Conservation (phyloP, 2,329 filamentous ascomycete species). For the Dothiorella sarmentorum region DNA sequence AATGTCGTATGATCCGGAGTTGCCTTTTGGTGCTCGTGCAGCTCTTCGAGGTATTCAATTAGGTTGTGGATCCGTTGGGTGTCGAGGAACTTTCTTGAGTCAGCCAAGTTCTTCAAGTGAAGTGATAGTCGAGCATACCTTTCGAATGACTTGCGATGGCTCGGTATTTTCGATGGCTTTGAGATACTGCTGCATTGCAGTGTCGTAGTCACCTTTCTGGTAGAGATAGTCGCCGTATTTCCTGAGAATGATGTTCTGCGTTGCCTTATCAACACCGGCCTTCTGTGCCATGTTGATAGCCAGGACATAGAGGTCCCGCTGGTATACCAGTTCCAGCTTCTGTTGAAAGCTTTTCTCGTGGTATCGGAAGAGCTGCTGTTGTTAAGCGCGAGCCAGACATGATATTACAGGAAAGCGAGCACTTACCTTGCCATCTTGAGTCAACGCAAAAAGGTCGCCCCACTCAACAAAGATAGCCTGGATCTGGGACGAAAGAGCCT, state of each 20-base stretch:
- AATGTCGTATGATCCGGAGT: conserved; percentile 94
- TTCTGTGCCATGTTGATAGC: conserved; percentile 93
- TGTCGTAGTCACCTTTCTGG: conserved; percentile 92
- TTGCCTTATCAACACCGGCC: conserved; percentile 70
- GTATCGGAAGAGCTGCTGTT: conserved; percentile 71
- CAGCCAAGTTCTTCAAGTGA: conserved; percentile 12
- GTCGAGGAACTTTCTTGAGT: conserved; percentile 72
- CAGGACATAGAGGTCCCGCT: conserved; percentile 85
- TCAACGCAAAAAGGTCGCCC: conserved; percentile 88
- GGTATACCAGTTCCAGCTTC: conserved; percentile 88
- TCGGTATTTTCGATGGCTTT: conserved; percentile 95
- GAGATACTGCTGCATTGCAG: conserved; percentile 98
- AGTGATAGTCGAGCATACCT: conserved; percentile 51
- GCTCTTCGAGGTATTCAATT: conserved; percentile 93
- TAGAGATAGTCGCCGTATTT: conserved; percentile 94
- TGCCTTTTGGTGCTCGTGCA: conserved; percentile 90
- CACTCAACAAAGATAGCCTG: conserved; percentile 80
- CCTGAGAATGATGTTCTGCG: conserved; percentile 88
- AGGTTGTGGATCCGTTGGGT: conserved; percentile 97
- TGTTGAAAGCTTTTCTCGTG: conserved; percentile 88
- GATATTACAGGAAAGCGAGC: neutral
- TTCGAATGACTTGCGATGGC: conserved; percentile 92
- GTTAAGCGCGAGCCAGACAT: conserved; percentile 19
- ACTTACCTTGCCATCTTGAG: conserved; percentile 81
- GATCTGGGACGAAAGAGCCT: conserved; percentile 76